Percentiles rank a stretch among this genome's conserved stretches.
phyloP scores from a whole-genome alignment of 2,329 filamentous ascomycete genomes.

The Pseudophaeomoniella oleicola region DNA sequence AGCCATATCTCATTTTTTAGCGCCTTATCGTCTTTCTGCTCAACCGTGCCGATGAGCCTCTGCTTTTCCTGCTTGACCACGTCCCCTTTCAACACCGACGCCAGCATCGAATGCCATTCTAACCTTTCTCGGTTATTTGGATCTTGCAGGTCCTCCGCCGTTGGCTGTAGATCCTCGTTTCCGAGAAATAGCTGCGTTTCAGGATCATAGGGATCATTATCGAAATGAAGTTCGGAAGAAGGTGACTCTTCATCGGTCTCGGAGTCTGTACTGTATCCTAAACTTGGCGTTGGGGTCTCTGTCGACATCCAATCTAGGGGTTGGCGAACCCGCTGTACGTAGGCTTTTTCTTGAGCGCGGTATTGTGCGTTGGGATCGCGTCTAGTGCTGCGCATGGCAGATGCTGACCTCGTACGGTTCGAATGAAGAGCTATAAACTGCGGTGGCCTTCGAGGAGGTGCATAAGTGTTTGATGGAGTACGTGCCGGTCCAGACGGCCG shows the following conservation, averaged over 20 bases:
- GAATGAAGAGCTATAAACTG: conserved; percentile 30
- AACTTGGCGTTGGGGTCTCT: conserved; percentile 53
- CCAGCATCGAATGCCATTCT: conserved; percentile 97
- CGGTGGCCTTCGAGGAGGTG: conserved; percentile 42
- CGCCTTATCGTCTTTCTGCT: conserved; percentile 57
- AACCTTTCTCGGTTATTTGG: conserved; percentile 76
- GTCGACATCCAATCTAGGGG: conserved; percentile 56
- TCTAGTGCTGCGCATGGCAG: conserved; percentile 37
- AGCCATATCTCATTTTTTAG: conserved; percentile 68
- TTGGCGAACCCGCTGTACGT: conserved; percentile 80
- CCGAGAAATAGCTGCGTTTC: conserved; percentile 88
- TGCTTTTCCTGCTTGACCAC: conserved; percentile 98
- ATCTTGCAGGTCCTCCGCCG: conserved; percentile 77
- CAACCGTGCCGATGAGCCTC: conserved; percentile 67
- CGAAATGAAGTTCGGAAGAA: conserved; percentile 66
- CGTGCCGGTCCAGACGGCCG: conserved; percentile 55
- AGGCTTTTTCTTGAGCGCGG: conserved; percentile 80
- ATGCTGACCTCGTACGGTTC: conserved; percentile 41
- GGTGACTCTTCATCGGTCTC: conserved; percentile 87
- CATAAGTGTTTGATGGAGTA: conserved; percentile 69
- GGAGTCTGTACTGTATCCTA: conserved; percentile 57
- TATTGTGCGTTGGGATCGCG: conserved; percentile 59
- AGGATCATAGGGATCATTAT: conserved; percentile 73
- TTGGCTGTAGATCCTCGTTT: conserved; percentile 67
- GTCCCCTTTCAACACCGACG: conserved; percentile 87